A percentile compares a stretch with the other conserved stretches of the same genome.
phyloP scores from a whole-genome alignment of 768 basidiomycete species.

The Mycena galericulata region DNA sequence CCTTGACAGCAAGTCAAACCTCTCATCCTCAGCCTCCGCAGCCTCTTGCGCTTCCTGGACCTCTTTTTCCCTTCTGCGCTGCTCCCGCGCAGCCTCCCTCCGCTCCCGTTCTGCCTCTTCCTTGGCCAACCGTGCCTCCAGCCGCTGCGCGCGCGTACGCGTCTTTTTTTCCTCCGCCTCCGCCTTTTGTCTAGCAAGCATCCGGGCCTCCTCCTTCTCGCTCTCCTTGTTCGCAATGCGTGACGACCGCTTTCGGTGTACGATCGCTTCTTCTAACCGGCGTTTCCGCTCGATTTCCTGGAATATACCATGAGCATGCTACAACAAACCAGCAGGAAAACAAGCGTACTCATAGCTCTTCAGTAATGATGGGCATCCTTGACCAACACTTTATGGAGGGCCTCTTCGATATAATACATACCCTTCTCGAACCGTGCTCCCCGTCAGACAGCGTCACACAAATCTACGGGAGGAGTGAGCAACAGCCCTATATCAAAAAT shows the following conservation, averaged over 20 bases:
- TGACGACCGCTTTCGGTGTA: conserved; percentile 91
- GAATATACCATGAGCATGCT: conserved; percentile 19
- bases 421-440: conserved; percentile 83
- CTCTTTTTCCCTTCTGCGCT: conserved; percentile 62
- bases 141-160: conserved; percentile 69
- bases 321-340: background rate
- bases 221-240: conserved; percentile 86
- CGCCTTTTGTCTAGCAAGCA: conserved; percentile 67
- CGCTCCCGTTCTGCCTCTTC: conserved; percentile 66
- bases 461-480: conserved; percentile 63
- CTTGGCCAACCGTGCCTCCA: conserved; percentile 66
- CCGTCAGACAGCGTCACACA: conserved; percentile 88
- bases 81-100: conserved; percentile 72
- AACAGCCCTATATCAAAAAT: background rate
- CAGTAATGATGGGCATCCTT: conserved; percentile 77
- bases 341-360: conserved; percentile 71
- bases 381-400: conserved; percentile 75
- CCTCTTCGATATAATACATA: conserved; percentile 84
- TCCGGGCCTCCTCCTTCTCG: conserved; percentile 79
- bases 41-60: conserved; percentile 50
- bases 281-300: conserved; percentile 75
- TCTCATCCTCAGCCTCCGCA: conserved; percentile 43
- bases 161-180: conserved; percentile 79
- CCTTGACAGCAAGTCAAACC: conserved; percentile 19
- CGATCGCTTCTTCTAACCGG: conserved; percentile 78